A percentile compares a stretch with the other conserved stretches of the same genome.
phyloP scores from a whole-genome alignment of 768 basidiomycete genomes.

The Calvatia gigantea region DNA sequence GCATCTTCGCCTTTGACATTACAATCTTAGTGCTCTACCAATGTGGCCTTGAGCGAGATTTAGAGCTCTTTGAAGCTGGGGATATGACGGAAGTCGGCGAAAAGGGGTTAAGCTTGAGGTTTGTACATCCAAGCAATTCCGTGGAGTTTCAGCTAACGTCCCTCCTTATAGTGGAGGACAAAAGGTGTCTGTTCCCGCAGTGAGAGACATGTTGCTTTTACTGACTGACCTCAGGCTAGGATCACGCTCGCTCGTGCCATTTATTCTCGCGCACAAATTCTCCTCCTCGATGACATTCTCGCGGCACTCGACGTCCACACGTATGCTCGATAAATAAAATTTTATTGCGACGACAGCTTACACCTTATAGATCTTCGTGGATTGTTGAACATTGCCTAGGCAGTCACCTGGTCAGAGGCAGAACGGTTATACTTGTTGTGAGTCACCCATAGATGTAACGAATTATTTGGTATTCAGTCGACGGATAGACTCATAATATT shows the following conservation, averaged over 20 bases:
- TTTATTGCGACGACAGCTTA: background rate
- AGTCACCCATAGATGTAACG: conserved; percentile 14
- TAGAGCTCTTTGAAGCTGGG: conserved; percentile 65
- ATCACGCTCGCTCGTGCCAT: conserved; percentile 44
- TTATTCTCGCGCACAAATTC: conserved; percentile 49
- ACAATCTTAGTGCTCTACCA: conserved; percentile 51
- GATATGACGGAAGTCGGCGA: conserved; percentile 72
- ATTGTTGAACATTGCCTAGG: conserved; percentile 76
- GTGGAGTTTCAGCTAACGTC: background rate
- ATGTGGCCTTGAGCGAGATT: conserved; percentile 69
- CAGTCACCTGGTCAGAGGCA: conserved; percentile 72
- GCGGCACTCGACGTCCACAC: conserved; percentile 51
- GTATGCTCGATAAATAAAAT: conserved; percentile 14
- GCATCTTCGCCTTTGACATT: background rate
- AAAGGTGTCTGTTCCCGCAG: conserved; percentile 20
- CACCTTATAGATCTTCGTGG: conserved; percentile 71
- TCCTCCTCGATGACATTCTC: conserved; percentile 75
- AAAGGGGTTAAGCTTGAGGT: conserved; percentile 55
- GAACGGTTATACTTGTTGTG: conserved; percentile 83
- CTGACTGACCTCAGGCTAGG: conserved; percentile 30
- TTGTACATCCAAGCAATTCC: background rate
- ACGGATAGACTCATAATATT: conserved; percentile 44
- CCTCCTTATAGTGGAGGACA: conserved; percentile 40
- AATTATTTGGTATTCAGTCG: background rate
- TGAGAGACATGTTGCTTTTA: background rate